Evolutionary conservation across 805 yeast species (phyloP).

Genomic region (Starmerella stellata): DNA sequence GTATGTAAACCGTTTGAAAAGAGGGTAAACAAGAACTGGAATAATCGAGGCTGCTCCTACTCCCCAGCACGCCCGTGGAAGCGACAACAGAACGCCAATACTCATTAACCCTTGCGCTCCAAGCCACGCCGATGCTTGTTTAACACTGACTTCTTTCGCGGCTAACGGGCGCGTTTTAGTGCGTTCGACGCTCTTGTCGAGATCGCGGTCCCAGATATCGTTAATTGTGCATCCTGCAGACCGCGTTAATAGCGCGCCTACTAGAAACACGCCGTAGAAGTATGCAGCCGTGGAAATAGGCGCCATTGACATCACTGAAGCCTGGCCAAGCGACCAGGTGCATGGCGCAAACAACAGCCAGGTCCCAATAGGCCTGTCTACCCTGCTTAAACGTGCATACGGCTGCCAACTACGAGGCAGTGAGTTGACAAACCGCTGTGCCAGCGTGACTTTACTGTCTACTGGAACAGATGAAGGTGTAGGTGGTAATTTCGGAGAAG

Average conservation of each 20-base stretch:
- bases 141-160: conserved; percentile 55
- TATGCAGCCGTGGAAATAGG: conserved; percentile 43
- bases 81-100: conserved; percentile 43
- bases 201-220: conserved; percentile 66
- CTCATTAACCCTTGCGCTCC: conserved; percentile 63
- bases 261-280: conserved; percentile 52
- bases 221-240: conserved; percentile 97
- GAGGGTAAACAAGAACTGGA: conserved; percentile 71
- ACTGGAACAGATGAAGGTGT: too few species aligned
- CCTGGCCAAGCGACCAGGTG: conserved; percentile 84
- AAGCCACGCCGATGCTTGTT: conserved; percentile 52
- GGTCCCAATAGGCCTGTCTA: conserved; percentile 95
- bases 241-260: conserved; percentile 82
- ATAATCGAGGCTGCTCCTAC: conserved; percentile 68
- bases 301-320: conserved; percentile 52
- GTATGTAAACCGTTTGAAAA: conserved; percentile 85
- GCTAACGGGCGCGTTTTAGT: conserved; percentile 89
- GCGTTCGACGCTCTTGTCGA: conserved; percentile 72
- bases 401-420: conserved; percentile 68
- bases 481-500: too few species aligned
- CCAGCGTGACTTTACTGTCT: conserved; percentile 20
- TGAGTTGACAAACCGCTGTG: conserved; percentile 20
- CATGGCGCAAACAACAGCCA: conserved; percentile 68
- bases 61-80: conserved; percentile 65
- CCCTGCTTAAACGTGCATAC: conserved; percentile 75